Conservation (phyloP, 148 eudicot genomes). For the Spergularia bocconei region DNA sequence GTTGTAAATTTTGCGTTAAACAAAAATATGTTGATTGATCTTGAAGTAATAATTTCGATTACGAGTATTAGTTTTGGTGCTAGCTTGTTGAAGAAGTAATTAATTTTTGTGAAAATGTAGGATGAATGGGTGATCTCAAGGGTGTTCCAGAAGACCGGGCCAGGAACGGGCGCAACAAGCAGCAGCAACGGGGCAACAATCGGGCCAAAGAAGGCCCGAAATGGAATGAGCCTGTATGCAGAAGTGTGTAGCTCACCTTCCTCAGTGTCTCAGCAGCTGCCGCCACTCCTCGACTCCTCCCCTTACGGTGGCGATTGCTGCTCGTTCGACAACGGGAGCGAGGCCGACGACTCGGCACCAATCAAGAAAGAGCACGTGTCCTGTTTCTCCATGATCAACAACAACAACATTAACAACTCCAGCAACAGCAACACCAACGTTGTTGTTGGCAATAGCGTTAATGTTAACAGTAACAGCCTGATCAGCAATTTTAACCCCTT, state of each 20-base stretch:
- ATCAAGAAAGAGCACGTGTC: conserved; percentile 72
- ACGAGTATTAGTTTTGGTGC: too few relatives aligned
- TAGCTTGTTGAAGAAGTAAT: too few relatives aligned
- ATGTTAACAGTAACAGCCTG: not conserved
- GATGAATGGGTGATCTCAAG: conserved; percentile 83
- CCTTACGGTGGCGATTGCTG: conserved; percentile 38
- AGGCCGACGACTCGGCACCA: conserved; percentile 23
- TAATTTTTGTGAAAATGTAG: conserved; percentile 21
- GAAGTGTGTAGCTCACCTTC: conserved; percentile 53
- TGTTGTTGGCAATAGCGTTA: conserved; percentile 3
- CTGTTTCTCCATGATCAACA: conserved; percentile 71
- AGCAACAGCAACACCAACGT: conserved; percentile 16
- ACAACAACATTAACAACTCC: conserved; percentile 16
- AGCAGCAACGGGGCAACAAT: not conserved
- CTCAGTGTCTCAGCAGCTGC: conserved; percentile 53
- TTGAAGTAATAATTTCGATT: too few relatives aligned
- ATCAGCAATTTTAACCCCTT: conserved; percentile 34
- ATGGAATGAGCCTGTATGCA: conserved; percentile 28
- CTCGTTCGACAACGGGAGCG: conserved; percentile 35
- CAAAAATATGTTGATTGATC: too few relatives aligned
- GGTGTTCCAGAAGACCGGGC: conserved; percentile 56
- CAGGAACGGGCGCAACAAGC: conserved; percentile 24
- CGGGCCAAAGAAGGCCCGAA: conserved; percentile 16
- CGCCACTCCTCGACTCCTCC: conserved; percentile 64
- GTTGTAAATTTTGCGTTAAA: too few relatives aligned